These are phyloP conservation scores for Cyclotella atomus DNA, from an alignment of 108 stramenopile genomes.

Conservation along the genomic window DNA sequence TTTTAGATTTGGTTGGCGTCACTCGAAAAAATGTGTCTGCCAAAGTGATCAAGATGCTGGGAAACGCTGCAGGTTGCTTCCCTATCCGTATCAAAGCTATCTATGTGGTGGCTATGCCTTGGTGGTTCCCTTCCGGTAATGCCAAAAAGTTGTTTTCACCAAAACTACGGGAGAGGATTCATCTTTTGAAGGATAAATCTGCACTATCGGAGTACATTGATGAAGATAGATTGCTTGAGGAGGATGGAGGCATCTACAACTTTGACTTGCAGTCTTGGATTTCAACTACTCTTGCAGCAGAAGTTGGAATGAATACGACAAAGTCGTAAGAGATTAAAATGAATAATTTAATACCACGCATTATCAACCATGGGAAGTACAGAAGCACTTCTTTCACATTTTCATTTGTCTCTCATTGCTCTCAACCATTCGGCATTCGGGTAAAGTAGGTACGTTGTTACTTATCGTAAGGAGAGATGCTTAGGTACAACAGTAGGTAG, in stretches of 20 bases:
- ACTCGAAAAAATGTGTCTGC: constrained; percentile 10
- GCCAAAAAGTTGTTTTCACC: constrained; percentile 6
- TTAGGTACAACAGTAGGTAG: too few relatives aligned
- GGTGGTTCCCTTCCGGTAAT: constrained; percentile 21
- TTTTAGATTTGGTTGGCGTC: constrained; percentile 22
- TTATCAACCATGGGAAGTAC: too few relatives aligned
- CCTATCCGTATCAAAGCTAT: constrained; percentile 27
- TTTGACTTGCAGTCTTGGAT: constrained; percentile 36
- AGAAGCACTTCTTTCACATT: too few relatives aligned
- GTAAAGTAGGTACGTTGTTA: too few relatives aligned
- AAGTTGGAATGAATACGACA: constrained; percentile 15
- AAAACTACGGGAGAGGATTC: constrained; percentile 20
- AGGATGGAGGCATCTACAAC: constrained; percentile 24
- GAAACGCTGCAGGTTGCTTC: constrained; percentile 26
- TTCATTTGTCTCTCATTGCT: too few relatives aligned
- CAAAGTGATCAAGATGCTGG: constrained; percentile 13
- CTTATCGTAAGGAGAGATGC: too few relatives aligned
- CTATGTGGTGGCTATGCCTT: constrained; percentile 20
- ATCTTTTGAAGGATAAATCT: constrained; percentile 20
- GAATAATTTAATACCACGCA: too few relatives aligned
- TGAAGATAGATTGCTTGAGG: constrained; percentile 23
- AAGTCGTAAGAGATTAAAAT: neutral
- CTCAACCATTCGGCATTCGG: too few relatives aligned
- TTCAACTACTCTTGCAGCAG: constrained; percentile 15
- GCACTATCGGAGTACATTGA: constrained; percentile 26